A percentile compares a stretch with the other conserved stretches of the same genome.
These are phyloP conservation scores for Cyclotella baltica DNA, from an alignment of 108 stramenopile genomes.

Conservation along the genomic window DNA sequence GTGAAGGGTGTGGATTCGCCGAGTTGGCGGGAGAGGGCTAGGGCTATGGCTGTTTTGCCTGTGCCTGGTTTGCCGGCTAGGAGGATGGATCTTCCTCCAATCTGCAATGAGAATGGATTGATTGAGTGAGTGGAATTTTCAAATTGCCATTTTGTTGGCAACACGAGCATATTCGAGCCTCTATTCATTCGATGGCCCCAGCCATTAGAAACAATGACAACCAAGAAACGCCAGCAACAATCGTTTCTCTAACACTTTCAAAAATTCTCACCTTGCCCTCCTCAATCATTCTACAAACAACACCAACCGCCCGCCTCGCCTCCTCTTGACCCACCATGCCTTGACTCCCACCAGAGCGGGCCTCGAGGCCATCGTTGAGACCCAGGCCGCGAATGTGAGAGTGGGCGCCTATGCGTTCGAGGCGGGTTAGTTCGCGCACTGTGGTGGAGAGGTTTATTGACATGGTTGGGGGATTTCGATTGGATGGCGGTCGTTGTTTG, in stretches of 20 bases:
- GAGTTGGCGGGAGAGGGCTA: conserved; percentile 91
- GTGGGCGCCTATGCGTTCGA: conserved; percentile 99
- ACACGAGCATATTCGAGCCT: too few relatives aligned
- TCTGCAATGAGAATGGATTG: conserved; percentile 50
- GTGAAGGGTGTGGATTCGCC: conserved; percentile 97
- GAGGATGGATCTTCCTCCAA: conserved; percentile 91
- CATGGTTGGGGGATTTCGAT: background rate
- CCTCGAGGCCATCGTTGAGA: conserved; percentile 95
- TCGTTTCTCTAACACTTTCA: too few relatives aligned
- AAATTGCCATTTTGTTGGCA: too few relatives aligned
- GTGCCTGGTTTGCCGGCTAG: conserved; percentile 93
- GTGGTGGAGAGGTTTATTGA: conserved; percentile 10
- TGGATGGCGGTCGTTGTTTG: conserved; percentile 22
- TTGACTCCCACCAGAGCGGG: conserved; percentile 71
- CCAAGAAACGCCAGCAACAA: background rate
- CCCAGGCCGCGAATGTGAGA: conserved; percentile 99
- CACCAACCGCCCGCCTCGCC: conserved; percentile 81
- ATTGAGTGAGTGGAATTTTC: background rate
- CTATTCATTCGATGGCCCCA: too few relatives aligned
- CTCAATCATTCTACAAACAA: conserved; percentile 87
- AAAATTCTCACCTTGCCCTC: conserved; percentile 65
- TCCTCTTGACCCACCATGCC: conserved; percentile 90
- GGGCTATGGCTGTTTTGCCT: conserved; percentile 94
- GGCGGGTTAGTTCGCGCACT: conserved; percentile 89
- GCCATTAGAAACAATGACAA: conserved; percentile 1